A percentile compares a stretch with the other conserved stretches of the same genome.
Conservation (phyloP, 495 filamentous ascomycete species). For the Penicillium bialowiezense region DNA sequence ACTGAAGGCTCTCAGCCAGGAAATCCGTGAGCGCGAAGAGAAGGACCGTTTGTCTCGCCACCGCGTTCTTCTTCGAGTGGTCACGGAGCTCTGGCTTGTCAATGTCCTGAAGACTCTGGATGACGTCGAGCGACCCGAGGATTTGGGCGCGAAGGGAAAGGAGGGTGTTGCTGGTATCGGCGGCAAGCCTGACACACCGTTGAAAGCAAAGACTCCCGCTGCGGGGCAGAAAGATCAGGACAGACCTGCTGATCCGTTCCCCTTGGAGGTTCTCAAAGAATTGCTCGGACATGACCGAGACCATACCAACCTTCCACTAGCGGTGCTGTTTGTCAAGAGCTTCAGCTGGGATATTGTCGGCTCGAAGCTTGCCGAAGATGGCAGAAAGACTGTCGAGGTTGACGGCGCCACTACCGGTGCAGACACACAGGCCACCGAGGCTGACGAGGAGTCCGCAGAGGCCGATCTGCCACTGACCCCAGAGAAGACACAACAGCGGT, state of each 20-base stretch:
- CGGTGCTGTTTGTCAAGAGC: conserved; percentile 91
- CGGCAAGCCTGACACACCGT: conserved; percentile 52
- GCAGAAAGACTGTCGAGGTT: conserved; percentile 78
- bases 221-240: conserved; percentile 34
- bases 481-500: conserved; percentile 77
- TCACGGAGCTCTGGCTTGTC: conserved; percentile 96
- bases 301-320: conserved; percentile 83
- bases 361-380: conserved; percentile 65
- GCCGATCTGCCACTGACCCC: conserved; percentile 68
- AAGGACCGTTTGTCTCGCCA: conserved; percentile 88
- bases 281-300: conserved; percentile 90
- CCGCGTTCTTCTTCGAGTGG: conserved; percentile 78
- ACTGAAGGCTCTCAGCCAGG: conserved; percentile 72
- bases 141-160: conserved; percentile 66
- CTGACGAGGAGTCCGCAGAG: conserved; percentile 31
- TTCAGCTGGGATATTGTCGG: conserved; percentile 96
- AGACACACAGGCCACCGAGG: conserved; percentile 46
- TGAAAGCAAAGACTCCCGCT: conserved; percentile 35
- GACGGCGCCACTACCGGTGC: conserved; percentile 65
- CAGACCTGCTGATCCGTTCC: conserved; percentile 74
- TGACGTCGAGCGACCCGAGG: conserved; percentile 83
- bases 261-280: conserved; percentile 94
- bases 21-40: conserved; percentile 90
- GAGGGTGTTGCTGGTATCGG: conserved; percentile 47
- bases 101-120: conserved; percentile 83